A percentile compares a stretch with the other conserved stretches of the same genome.
These are phyloP conservation scores for Pichia manshurica DNA, from an alignment of 805 yeast genomes.

Conservation along the genomic window DNA sequence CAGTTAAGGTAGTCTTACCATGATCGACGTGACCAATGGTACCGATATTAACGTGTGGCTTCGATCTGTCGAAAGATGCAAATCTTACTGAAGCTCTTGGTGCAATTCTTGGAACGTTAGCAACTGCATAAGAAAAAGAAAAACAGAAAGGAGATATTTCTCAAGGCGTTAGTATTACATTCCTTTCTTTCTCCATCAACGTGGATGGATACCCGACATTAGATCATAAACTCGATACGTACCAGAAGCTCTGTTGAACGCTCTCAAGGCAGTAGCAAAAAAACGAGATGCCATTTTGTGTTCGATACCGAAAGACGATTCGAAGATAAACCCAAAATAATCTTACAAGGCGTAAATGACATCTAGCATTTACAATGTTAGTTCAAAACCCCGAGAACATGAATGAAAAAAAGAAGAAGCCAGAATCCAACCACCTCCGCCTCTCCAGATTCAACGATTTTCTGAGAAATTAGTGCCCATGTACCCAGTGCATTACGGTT, in stretches of 20 bases:
- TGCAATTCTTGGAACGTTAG: constrained; percentile 15
- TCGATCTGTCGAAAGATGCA: constrained; percentile 87
- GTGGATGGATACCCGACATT: not conserved
- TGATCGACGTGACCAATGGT: constrained; percentile 99
- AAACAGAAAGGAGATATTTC: not conserved
- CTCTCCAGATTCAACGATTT: too few species aligned
- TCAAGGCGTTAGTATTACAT: not conserved
- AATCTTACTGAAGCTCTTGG: constrained; percentile 26
- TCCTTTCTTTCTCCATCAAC: not conserved
- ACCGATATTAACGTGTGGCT: constrained; percentile 96
- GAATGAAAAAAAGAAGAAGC: not conserved
- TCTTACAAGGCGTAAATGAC: too few species aligned
- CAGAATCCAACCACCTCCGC: not conserved
- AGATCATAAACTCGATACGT: constrained; percentile 7
- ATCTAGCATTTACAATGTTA: not conserved
- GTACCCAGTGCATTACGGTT: not conserved
- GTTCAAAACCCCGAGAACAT: not conserved
- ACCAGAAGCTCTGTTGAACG: constrained; percentile 26
- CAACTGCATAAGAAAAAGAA: constrained; percentile 6
- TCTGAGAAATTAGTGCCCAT: not conserved
- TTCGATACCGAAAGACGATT: not conserved
- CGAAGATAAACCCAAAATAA: too few species aligned
- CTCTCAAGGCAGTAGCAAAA: constrained; percentile 25
- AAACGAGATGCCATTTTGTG: constrained; percentile 29
- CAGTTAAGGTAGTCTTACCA: constrained; percentile 97